Base-by-base conservation (phyloP, 768 basidiomycete species). In the Termitomyces sp. region DNA sequence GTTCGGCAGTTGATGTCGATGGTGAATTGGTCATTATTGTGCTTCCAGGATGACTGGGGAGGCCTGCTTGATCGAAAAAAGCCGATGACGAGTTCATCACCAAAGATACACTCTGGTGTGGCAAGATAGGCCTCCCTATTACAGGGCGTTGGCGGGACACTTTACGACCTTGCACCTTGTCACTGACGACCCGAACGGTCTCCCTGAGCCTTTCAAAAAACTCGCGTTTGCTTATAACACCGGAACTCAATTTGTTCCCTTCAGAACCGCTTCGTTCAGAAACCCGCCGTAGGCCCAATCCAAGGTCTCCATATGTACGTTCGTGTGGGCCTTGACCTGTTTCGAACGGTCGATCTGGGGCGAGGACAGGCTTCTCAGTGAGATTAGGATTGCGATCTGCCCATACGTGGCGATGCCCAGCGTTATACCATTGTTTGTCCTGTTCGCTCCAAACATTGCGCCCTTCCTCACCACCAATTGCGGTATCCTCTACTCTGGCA, bases 351-450 rank as follows among this genome's bases (percentile, higher is more conserved):
- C 55, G 47, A 50, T 64, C 61, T 56, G 61, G 51, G 7, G 42
- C 47, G 35, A 45, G 49, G 9, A 6, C 35, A 30, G 50, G 35
- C 55, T 60, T 63, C 43, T 62, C 59, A 33, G 54, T 56, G 26
- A 56, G 54, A n/a, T 58, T 53, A 55, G 46, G 58, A 52, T 47
- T 61, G 55, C 47, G 62, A 50, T 63, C 66, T 46, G 64, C 49
- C 62, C 57, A 43, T 40, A 60, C 59, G 56, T 61, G 51, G 15
- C 64, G 60, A 59, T 60, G 54, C 8, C 67, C 69, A 50, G 86
- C 72, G 19, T 83, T 84, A 63, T 89, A 88, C 85, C 86, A 89
- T 61, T 74, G 79, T 58, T 78, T 81, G 59, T 90, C 89, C 58
- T 80, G 80, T 49, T 82, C 83, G 17, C 81, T 81, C 80, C 78